A percentile compares a stretch with the other conserved stretches of the same genome.
These are phyloP conservation scores for Neocucurbitaria cava DNA, from an alignment of 2,329 filamentous ascomycete species.

Conservation along the genomic window DNA sequence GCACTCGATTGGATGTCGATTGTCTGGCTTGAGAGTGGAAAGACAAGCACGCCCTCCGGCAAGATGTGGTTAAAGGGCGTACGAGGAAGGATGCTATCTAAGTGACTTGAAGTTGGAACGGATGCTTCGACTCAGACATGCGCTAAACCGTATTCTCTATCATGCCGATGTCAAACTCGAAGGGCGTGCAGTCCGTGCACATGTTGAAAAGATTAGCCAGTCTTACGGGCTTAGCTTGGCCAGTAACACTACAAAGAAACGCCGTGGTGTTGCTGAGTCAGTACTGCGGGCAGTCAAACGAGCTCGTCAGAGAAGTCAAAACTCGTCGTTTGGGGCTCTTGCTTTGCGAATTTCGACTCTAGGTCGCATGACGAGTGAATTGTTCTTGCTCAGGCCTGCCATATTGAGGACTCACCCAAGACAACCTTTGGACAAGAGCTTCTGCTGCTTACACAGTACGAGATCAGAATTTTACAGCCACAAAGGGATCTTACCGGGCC, in stretches of 20 bases:
- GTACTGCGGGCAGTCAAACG: not conserved
- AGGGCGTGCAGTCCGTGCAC: conserved; percentile 26
- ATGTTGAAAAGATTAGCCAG: conserved; percentile 16
- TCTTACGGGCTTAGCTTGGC: conserved; percentile 5
- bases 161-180: conserved; percentile 16
- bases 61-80: conserved; percentile 13
- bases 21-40: not conserved
- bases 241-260: conserved; percentile 10
- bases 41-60: conserved; percentile 25
- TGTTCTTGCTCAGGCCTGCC: not conserved
- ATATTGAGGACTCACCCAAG: no score
- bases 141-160: conserved; percentile 14
- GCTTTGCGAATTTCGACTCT: no score
- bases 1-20: not conserved
- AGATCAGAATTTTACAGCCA: not conserved
- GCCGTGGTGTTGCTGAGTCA: conserved; percentile 17
- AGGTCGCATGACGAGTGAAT: no score
- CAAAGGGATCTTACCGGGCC: not conserved
- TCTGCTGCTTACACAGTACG: no score
- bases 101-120: conserved; percentile 11
- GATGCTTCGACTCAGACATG: not conserved
- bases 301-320: not conserved
- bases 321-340: not conserved
- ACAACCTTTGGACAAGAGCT: no score
- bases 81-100: conserved; percentile 17